Base-by-base conservation (phyloP, 2,329 filamentous ascomycete species). In the Alternaria triticina region DNA sequence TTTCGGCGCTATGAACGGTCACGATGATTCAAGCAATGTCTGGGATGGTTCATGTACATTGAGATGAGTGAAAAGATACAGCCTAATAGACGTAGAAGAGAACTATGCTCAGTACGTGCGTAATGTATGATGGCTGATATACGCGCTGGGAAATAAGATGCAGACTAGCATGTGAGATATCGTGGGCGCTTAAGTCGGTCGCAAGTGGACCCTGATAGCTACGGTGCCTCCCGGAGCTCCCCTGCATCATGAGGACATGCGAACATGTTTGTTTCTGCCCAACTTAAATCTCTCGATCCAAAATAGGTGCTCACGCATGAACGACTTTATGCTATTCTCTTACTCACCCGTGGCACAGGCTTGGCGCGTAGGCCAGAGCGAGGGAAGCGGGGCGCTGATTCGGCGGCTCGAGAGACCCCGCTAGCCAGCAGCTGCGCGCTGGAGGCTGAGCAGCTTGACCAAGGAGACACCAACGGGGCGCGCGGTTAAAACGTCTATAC, bases 361-460 rank as follows among this genome's bases (percentile, higher is more conserved):
- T 69, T 67, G 66, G 68, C 64, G 62, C 64, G 58, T 61, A 25
- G 45, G 22, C 33, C 46, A 51, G 56, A 46, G 54, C 49, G 28
- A 46, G 46, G n/a, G 50, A 33, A 49, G 62, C 66, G 63, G 66
- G 70, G 62, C 62, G 64, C 60, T 72, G 67, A 67, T 74, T 70
- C 64, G 72, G 71, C 72, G 68, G 70, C 70, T 76, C 67, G 49
- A 67, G 55, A 65, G 67, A 71, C 74, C 72, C 74, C 75, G 67
- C 75, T 72, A 74, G 63, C 65, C 69, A 72, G 67, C 72, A 72
- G 68, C 72, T 74, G 62, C 62, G 54, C 59, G 61, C 67, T 62
- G 68, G 74, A 76, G 73, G 76, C 75, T 77, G 76, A 77, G 76
- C 72, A 74, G 69, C 74, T 73, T 69, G 65, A 67, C 66, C 52